Evolutionary conservation across 2,329 filamentous ascomycete genomes (phyloP).

Genomic region (Cordyceps javanica): DNA sequence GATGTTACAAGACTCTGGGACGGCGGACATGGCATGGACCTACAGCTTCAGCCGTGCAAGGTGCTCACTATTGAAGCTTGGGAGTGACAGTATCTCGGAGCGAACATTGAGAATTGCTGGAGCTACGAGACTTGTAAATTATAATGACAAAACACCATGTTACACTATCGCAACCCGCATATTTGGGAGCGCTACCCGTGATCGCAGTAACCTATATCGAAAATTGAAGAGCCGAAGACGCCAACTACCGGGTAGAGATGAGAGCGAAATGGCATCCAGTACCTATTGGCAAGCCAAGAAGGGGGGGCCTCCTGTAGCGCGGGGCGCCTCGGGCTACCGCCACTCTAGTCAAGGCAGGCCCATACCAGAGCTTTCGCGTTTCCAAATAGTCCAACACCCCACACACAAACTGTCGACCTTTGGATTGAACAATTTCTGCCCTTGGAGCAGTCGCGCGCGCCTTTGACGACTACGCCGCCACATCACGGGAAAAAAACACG

Average conservation of each 20-base stretch:
- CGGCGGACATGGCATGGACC: background rate
- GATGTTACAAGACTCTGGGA: background rate
- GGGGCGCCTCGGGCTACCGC: slow-evolving; percentile 7
- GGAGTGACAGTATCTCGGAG: background rate
- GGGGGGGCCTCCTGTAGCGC: background rate
- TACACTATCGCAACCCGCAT: background rate
- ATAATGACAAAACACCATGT: background rate
- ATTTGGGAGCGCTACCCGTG: background rate
- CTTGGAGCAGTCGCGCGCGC: background rate
- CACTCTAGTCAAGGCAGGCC: slow-evolving; percentile 4
- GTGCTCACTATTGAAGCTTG: background rate
- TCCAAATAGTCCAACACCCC: slow-evolving; percentile 11
- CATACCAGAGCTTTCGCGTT: slow-evolving; percentile 8
- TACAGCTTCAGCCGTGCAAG: background rate
- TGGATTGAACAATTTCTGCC: slow-evolving; percentile 12
- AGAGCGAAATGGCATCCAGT: background rate
- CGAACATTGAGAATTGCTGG: background rate
- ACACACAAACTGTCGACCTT: slow-evolving; percentile 4
- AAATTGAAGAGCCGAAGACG: background rate
- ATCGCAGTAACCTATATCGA: background rate
- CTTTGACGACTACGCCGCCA: background rate
- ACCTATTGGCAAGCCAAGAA: background rate
- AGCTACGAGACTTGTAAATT: slow-evolving; percentile 1
- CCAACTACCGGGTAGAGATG: background rate
- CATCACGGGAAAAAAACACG: background rate